Base-by-base conservation (phyloP, 2,329 filamentous ascomycete species). In the Calycina herbarum region DNA sequence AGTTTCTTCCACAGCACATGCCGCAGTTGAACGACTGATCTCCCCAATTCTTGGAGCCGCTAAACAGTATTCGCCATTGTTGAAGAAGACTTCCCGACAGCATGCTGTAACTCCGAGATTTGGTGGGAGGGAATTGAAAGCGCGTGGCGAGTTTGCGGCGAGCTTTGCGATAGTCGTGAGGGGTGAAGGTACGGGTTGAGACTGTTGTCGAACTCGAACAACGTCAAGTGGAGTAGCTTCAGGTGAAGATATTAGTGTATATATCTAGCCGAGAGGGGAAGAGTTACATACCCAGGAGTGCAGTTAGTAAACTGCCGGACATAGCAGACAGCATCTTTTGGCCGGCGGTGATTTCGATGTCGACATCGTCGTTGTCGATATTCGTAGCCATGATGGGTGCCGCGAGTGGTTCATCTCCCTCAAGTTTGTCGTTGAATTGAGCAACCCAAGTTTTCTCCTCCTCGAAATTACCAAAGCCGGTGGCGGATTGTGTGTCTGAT, bases 281-380 rank as follows among this genome's bases (percentile, higher is more conserved):
- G 24, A n/a, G 51, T 11, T 33, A 59, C 65, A 70, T 83, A 97
- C 94, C 92, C 54, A 98, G 85, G 31, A 98, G 79, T 24, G 93
- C 95, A 8, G 94, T 98, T 69, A 98, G 78, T 65, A 99, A 80
- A 78, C 94, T 98, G 66, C 95, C 95, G 63, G 90, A 90, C 70
- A 94, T 92, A 60, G 95, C 95, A 64, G 94, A 97, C 63, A 96
- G 78, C 95, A 99, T 99, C 82, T 94, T 95, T 81, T 98, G 94
- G 13, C 85, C 79, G 27, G 93, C 85, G 5, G 94, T 93, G 70
- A 96, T 92, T 68, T 94, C 88, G 31, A 83, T 78, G 45, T 81
- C 80, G 64, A 77, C 77, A 63, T 75, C 73, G 42, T 79, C 78
- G 68, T 77, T 70, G 62, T 73, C 70, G 17, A 68, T 71, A 27